Evolutionary conservation across 2,329 filamentous ascomycete genomes (phyloP).

Genomic region (Phoma sp.): DNA sequence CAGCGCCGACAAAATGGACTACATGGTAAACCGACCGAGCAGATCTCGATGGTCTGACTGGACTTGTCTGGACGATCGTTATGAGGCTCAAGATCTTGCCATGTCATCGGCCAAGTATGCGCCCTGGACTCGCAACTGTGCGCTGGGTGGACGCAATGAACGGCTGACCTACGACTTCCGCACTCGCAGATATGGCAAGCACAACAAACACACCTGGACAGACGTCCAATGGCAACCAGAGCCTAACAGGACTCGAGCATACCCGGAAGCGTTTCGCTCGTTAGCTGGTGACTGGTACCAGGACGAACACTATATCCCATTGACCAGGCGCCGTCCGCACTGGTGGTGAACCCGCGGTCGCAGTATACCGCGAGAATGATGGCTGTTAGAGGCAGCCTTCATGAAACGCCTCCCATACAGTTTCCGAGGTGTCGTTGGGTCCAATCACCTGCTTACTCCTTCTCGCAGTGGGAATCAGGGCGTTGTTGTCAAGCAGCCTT

Average conservation of each 20-base stretch:
- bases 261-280: conserved; percentile 35
- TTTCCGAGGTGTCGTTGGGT: conserved; percentile 25
- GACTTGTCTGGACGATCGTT: conserved; percentile 35
- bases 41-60: conserved; percentile 47
- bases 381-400: conserved; percentile 40
- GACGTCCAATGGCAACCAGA: conserved; percentile 40
- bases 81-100: conserved; percentile 5
- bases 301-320: conserved; percentile 23
- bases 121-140: conserved; percentile 22
- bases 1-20: conserved; percentile 46
- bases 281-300: conserved; percentile 38
- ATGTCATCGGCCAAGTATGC: conserved; percentile 23
- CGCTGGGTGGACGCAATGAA: conserved; percentile 24
- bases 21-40: conserved; percentile 47
- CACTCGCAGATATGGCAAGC: conserved; percentile 39
- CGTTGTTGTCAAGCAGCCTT: conserved; percentile 35
- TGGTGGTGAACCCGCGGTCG: neutral
- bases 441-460: conserved; percentile 32
- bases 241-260: conserved; percentile 26
- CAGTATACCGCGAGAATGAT: neutral
- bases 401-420: conserved; percentile 46
- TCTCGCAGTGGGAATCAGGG: conserved; percentile 38
- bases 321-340: neutral
- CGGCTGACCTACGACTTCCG: conserved; percentile 45
- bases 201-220: conserved; percentile 37